Conservation (phyloP, 305 asterid species). For the Rubia peregrina region DNA sequence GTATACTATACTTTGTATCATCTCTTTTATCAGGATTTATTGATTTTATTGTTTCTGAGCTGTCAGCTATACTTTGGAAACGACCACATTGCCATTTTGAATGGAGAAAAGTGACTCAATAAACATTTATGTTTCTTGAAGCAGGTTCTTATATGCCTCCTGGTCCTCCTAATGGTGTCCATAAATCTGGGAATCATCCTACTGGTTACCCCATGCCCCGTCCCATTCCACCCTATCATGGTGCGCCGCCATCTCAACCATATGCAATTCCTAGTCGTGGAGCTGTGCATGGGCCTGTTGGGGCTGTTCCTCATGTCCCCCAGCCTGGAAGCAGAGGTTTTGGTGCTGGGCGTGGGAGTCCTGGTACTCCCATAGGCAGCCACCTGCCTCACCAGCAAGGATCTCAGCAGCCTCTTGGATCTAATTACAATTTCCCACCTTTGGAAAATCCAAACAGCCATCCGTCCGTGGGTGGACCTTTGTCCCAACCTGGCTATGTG, state of each 20-base stretch:
- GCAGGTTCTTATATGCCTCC: conserved; percentile 84
- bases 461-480: conserved; percentile 80
- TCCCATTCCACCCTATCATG: conserved; percentile 79
- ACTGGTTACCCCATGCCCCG: conserved; percentile 84
- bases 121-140: conserved; percentile 17
- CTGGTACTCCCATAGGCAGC: conserved; percentile 85
- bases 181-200: conserved; percentile 77
- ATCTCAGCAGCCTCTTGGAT: conserved; percentile 65
- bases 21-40: not conserved
- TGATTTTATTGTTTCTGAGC: not conserved
- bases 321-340: conserved; percentile 91
- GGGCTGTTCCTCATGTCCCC: conserved; percentile 86
- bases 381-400: conserved; percentile 93
- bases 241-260: conserved; percentile 81
- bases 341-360: conserved; percentile 87
- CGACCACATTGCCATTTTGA: not conserved
- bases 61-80: not conserved
- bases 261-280: conserved; percentile 96
- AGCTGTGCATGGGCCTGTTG: conserved; percentile 95
- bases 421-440: conserved; percentile 75
- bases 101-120: not conserved
- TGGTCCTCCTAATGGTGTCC: conserved; percentile 80
- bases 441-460: conserved; percentile 87
- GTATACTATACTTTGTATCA: not conserved
- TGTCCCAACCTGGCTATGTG: conserved; percentile 90